Base-by-base conservation (phyloP, 805 yeast genomes). In the Diddensiella caesifluorescens region DNA sequence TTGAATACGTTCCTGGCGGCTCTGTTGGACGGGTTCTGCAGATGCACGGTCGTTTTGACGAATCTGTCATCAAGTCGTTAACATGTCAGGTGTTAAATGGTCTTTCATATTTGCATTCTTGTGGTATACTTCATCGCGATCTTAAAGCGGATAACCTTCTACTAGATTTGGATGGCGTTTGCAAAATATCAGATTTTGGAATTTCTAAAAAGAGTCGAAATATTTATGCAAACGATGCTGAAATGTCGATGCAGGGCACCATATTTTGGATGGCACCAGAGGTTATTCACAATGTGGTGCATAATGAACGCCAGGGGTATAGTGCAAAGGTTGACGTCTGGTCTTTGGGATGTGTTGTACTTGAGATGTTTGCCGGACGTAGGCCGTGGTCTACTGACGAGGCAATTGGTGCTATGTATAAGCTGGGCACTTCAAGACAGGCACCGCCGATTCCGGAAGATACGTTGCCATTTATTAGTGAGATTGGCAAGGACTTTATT, bases 241-340 rank as follows among this genome's bases (percentile, higher is more conserved):
- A 87, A 42, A 85, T 89, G 95, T 89, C 97, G 9, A 87, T 86
- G 95, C 95, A 94, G 63, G 99, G 99, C 19, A 89, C 98, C 0
- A 87, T 94, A 1, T 92, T 89, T 61, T 92, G 98, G 98, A 92
- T 92, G 98, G 99, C 99, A 1, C 99, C 99, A 0, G 99, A 92
- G 59, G 95, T 94, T 50, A 88, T 92, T 38, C 90, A 88, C 59
- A 87, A 86, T 45, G 79, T 79, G 16, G 79, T 77, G 2, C 81
- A 78, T 48, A 76, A 77, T 52, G 74, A 74, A 52, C 80, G 80
- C 50, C 92, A 83, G 59, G 98, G 98, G 0, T 92, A 92, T 60
- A 86, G 95, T 67, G 98, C 98, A 16, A 92, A 92, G 63, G 88
- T 92, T 19, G 99, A 92, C 63, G 89, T 92, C 29, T 92, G 99